Base-by-base conservation (phyloP, 108 stramenopile species). In the Cyclotella kingstonii region DNA sequence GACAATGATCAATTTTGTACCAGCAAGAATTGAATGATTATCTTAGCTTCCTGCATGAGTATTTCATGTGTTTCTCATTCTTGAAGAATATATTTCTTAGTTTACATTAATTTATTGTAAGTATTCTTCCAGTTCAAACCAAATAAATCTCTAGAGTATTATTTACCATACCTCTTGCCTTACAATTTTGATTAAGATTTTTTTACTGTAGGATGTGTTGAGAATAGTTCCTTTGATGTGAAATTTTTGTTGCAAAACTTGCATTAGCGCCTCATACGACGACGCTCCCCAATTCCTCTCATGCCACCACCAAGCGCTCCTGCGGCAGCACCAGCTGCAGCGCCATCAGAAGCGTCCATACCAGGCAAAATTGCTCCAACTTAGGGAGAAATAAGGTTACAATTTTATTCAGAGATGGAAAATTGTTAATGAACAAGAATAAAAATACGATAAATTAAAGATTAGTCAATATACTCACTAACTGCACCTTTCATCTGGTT, bases 341-440 rank as follows among this genome's bases (percentile, higher is more conserved):
- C 75, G 18, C 75, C 75, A 19, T 68, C 66, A 1, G 43, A 8
- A n/a, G 73, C 73, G 12, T 63, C 61, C 67, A 75, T 75, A 8
- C 73, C 73, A 18, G 73, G 73, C 9, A 75, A 23, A 57, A 75
- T 60, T 12, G 73, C 73, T 21, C 73, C 73, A 40, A 55, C 73
- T 70, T n/a, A 44, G 2, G 11, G 5, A 19, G 39, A 22, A 0
- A 8, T 17, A 18, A 12, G 2, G 49, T 0, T 17, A 33, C 4
- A 22, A 40, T 3, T 40, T 10, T 38, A 12, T 21, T 30, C 23
- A 34, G 17, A 60, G 9, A 30, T 0, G 49, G 18, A 30, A 57
- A 46, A 15, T 48, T 38, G 14, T 5, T 49, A 23, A 39, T 21
- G 12, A 35, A 29, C 29, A 43, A 29, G 48, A 10, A 54, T 22